Base-by-base conservation (phyloP, 495 filamentous ascomycete genomes). In the Trichoderma parareesei region DNA sequence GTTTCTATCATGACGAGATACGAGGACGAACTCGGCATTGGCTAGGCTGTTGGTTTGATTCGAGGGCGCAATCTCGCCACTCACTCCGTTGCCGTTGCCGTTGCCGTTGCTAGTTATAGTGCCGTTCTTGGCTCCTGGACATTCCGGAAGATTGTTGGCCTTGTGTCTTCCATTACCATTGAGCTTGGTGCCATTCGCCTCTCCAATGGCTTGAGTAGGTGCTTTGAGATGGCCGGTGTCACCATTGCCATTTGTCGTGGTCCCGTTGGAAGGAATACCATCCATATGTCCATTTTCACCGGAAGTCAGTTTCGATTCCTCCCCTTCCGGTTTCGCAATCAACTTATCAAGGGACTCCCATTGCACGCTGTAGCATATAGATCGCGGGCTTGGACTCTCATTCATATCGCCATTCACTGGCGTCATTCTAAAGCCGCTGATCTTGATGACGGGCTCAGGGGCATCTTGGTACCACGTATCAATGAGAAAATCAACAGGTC, bases 401-500 rank as follows among this genome's bases (percentile, higher is more conserved):
- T 35, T 27, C 7, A 37, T 37, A 16, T 57, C 53, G 7, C 53
- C 53, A 57, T 57, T 57, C 9, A 57, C 53, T 37, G 53, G 53
- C 8, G 53, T 57, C 53, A 37, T 38, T 27, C 53, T 57, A 6
- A 57, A 57, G 6, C 53, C 53, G 37, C 9, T 38, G 9, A 57
- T 57, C 27, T 57, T 57, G 10, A 16, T n/a, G 9, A 57, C 53
- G 9, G 53, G 53, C 14, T 8, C 53, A 57, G 9, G 1, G 27
- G 53, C 20, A 35, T 57, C 53, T 37, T 11, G 27, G 16, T 57
- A n/a, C 53, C 53, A 57, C 20, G 27, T 5, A 14, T 57, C 53
- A 37, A 57, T 57, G 11, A 38, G 37, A 57, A 57, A 57, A 2
- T 57, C 53, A 37, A 57, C 53, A 4, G 53, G 53, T 33, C 68